Percentiles rank a stretch among this genome's conserved stretches.
These are phyloP conservation scores for Talaromyces adpressus DNA, from an alignment of 495 filamentous ascomycete genomes.

Conservation along the genomic window DNA sequence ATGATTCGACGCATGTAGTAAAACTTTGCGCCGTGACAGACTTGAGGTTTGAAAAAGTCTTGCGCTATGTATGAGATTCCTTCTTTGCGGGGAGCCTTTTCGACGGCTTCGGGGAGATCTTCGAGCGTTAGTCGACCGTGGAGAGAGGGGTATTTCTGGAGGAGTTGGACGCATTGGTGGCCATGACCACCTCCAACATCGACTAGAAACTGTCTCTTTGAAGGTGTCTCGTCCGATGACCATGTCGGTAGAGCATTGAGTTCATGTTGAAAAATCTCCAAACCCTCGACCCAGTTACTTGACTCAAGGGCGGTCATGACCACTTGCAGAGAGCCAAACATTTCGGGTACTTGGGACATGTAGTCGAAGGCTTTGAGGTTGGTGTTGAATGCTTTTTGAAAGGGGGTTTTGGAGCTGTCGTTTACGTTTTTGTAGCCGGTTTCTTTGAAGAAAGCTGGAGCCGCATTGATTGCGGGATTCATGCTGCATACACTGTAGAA, in stretches of 20 bases:
- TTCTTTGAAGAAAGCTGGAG: constrained; percentile 32
- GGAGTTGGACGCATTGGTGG: constrained; percentile 41
- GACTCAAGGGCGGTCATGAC: constrained; percentile 26
- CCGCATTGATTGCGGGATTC: constrained; percentile 19
- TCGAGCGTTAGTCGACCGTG: constrained; percentile 44
- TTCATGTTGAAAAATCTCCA: constrained; percentile 8
- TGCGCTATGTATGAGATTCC: constrained; percentile 18
- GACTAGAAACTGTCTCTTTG: constrained; percentile 23
- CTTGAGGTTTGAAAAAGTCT: constrained; percentile 48
- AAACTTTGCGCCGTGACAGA: constrained; percentile 28
- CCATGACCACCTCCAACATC: constrained; percentile 49
- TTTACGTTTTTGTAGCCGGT: constrained; percentile 33
- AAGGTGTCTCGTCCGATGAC: not conserved
- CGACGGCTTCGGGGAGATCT: constrained; percentile 39
- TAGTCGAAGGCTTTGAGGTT: constrained; percentile 32
- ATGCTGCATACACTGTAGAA: constrained; percentile 13
- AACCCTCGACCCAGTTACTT: constrained; percentile 20
- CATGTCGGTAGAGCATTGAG: not conserved
- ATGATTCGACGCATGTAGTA: constrained; percentile 37
- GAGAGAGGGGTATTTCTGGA: constrained; percentile 30
- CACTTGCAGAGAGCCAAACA: constrained; percentile 26
- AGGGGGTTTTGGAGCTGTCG: constrained; percentile 24
- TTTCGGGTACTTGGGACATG: constrained; percentile 28
- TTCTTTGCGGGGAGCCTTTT: constrained; percentile 14
- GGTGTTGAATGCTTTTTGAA: constrained; percentile 37